A percentile compares a stretch with the other conserved stretches of the same genome.
phyloP scores from a whole-genome alignment of 805 yeast species.

The Starmerella khaoyaiensis region DNA sequence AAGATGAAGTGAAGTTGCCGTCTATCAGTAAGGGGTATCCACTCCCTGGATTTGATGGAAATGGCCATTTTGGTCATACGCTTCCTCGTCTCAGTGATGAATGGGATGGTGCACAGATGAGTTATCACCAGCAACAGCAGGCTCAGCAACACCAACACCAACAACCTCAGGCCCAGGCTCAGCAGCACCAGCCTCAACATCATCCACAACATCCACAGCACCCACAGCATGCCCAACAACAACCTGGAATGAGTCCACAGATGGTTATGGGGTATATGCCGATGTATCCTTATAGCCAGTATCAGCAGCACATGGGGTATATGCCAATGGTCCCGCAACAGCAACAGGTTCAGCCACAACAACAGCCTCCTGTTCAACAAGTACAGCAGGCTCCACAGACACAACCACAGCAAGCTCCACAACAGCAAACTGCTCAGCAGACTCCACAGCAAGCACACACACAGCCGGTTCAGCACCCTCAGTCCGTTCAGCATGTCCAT shows the following conservation, averaged over 20 bases:
- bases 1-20: conserved; percentile 10
- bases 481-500: conserved; percentile 5
- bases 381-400: conserved; percentile 8
- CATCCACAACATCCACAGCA: conserved; percentile 6
- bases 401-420: conserved; percentile 7
- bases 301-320: conserved; percentile 1
- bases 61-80: too few species aligned
- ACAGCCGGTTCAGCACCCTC: conserved; percentile 1
- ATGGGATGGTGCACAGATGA: background rate
- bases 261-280: conserved; percentile 20
- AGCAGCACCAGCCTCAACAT: conserved; percentile 7
- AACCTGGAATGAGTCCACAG: conserved; percentile 7
- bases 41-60: conserved; percentile 16
- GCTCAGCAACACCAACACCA: conserved; percentile 11
- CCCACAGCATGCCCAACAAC: conserved; percentile 5
- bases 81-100: too few species aligned
- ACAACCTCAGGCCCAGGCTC: conserved; percentile 9
- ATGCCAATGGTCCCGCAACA: conserved; percentile 5
- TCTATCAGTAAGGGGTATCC: conserved; percentile 21
- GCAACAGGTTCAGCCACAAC: conserved; percentile 10
- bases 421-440: conserved; percentile 10
- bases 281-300: conserved; percentile 15
- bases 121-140: conserved; percentile 3
- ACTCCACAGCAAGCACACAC: conserved; percentile 5
- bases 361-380: conserved; percentile 7